These are phyloP conservation scores for Biscogniauxia mediterranea DNA, from an alignment of 2,329 filamentous ascomycete species.

Conservation along the genomic window DNA sequence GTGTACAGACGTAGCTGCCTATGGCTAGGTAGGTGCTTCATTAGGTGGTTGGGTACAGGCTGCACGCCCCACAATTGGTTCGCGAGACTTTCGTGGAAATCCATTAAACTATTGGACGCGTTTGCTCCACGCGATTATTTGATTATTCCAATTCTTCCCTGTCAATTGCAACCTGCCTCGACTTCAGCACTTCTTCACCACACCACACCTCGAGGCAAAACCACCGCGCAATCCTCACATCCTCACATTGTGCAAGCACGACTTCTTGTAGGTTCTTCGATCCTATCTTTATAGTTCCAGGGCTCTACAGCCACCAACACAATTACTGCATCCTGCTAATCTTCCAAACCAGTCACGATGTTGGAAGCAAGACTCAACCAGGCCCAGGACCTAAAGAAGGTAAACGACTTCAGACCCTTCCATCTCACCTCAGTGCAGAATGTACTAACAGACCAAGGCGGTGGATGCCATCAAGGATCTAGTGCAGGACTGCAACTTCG, in stretches of 20 bases:
- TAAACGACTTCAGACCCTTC: constrained; percentile 37
- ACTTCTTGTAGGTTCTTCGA: background rate
- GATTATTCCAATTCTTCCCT: constrained; percentile 7
- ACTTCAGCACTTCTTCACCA: background rate
- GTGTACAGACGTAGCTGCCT: background rate
- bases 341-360: constrained; percentile 52
- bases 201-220: background rate
- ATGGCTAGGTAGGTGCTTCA: background rate
- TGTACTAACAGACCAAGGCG: constrained; percentile 56
- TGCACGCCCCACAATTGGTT: background rate
- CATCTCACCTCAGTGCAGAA: background rate
- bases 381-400: constrained; percentile 93
- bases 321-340: background rate
- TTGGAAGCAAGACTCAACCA: constrained; percentile 97
- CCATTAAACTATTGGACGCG: constrained; percentile 21
- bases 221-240: background rate
- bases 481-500: constrained; percentile 99
- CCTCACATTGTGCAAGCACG: background rate
- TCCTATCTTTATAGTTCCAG: background rate
- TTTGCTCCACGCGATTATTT: constrained; percentile 14
- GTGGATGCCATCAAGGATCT: constrained; percentile 99
- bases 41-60: background rate
- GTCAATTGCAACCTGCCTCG: background rate
- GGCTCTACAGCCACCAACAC: background rate
- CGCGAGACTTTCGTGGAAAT: constrained; percentile 19